Evolutionary conservation across 176 grass and related monocot genomes (phyloP), one percentile per base, ranked within the genome.

Genomic region (Poa pratensis): DNA sequence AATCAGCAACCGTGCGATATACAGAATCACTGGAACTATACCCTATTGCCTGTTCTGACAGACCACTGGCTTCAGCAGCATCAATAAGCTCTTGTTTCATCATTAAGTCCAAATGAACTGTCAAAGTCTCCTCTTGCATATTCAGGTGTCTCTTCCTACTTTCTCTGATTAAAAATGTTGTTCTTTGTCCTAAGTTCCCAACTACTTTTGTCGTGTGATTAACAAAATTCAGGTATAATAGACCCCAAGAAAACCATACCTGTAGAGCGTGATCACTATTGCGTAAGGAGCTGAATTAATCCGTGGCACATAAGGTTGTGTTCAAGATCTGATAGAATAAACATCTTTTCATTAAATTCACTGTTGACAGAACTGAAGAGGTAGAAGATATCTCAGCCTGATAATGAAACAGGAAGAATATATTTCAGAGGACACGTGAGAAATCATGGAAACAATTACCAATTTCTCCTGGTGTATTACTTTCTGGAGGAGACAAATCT

Each of bases 81-180:
- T 97, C 91, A 82, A 95, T 95, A 78, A 97, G 89, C 59, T 97
- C 92, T 72, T 93, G 89, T 73, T 87, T 93, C 76, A 78, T 80
- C 95, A 95, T 97, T 85, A 88, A 89, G 69, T 71, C 60, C 37
- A 59, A 66, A 49, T 30, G 5, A 49, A n/a, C 26, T 40, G 42
- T 76, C 28, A 81, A 73, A 78, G 19, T 51, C 43, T 82, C 2
- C 20, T 72, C n/a, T 23, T 69, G 37, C 53, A 73, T 40, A 62
- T 72, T 68, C 32, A 74, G 54, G 18, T 75, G 62, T 23, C 22
- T 82, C 77, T 37, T 79, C 19, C 65, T 58, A 27, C 49, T 23
- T 58, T 37, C 30, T 50, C 34, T 42, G 20, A 76, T 72, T 86
- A 60, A 32, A 74, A 32, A 74, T 51, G 9, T 76, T 24, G 20